A percentile compares a stretch with the other conserved stretches of the same genome.
Evolutionary conservation across 1,284 basidiomycete genomes (phyloP).

Genomic region (Sanghuangporus weigelae): DNA sequence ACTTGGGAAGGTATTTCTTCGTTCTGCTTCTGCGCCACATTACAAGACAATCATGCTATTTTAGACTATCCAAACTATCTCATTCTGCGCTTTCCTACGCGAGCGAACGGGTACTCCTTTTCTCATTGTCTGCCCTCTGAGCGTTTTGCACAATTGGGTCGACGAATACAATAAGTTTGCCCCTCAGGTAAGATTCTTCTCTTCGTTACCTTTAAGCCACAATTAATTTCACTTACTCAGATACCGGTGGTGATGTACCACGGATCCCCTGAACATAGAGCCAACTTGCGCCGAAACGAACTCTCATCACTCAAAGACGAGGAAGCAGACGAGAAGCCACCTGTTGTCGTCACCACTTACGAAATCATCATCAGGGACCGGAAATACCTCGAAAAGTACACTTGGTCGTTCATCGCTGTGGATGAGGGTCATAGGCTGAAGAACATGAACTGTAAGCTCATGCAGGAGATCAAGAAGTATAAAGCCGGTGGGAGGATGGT

Average conservation of each 20-base stretch:
- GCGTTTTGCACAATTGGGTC: slow-evolving; percentile 90
- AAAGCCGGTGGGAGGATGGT: slow-evolving; percentile 85
- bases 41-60: neutral
- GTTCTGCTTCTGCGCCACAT: neutral
- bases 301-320: slow-evolving; percentile 29
- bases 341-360: slow-evolving; percentile 87
- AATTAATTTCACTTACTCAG: slow-evolving; percentile 31
- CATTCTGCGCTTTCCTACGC: slow-evolving; percentile 87
- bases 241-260: slow-evolving; percentile 90
- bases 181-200: slow-evolving; percentile 47
- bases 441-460: slow-evolving; percentile 87
- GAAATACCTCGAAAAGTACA: slow-evolving; percentile 56
- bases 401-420: slow-evolving; percentile 93
- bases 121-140: slow-evolving; percentile 87
- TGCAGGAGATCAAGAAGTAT: slow-evolving; percentile 89
- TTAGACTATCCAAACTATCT: slow-evolving; percentile 89
- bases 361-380: slow-evolving; percentile 90
- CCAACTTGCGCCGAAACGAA: slow-evolving; percentile 61
- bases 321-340: slow-evolving; percentile 46
- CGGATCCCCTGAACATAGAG: slow-evolving; percentile 73
- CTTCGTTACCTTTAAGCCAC: neutral
- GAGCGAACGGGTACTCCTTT: slow-evolving; percentile 77
- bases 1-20: slow-evolving; percentile 64
- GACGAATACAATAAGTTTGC: slow-evolving; percentile 85
- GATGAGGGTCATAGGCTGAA: slow-evolving; percentile 95